phyloP scores from a whole-genome alignment of 2,329 filamentous ascomycete genomes.

The Aspergillus vadensis region DNA sequence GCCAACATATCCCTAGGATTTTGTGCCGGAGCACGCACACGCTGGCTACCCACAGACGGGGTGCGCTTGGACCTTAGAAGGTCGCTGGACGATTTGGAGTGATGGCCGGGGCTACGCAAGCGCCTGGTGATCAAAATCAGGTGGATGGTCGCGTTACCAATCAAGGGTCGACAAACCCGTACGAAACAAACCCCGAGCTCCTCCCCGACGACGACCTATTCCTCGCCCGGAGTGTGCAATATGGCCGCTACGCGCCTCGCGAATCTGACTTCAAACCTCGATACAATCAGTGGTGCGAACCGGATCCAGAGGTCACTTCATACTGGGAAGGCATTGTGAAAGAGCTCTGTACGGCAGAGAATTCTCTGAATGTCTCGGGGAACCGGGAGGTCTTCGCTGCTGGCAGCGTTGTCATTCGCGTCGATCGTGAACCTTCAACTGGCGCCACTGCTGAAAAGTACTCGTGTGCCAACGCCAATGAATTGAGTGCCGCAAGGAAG shows the following conservation, averaged over 20 bases:
- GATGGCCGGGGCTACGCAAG: constrained; percentile 28
- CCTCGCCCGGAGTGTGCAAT: constrained; percentile 33
- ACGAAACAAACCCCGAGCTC: constrained; percentile 36
- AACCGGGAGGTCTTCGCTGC: constrained; percentile 37
- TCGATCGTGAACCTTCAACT: constrained; percentile 34
- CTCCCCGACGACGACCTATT: constrained; percentile 40
- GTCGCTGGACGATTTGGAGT: constrained; percentile 9
- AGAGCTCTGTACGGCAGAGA: constrained; percentile 34
- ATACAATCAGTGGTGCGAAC: constrained; percentile 36
- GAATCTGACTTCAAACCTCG: constrained; percentile 40
- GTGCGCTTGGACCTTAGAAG: neutral
- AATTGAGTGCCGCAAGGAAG: constrained; percentile 37
- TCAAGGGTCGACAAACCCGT: constrained; percentile 29
- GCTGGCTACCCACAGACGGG: neutral
- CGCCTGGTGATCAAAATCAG: constrained; percentile 22
- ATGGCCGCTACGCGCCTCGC: constrained; percentile 38
- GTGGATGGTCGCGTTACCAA: constrained; percentile 24
- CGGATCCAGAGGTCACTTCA: constrained; percentile 30
- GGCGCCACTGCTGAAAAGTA: constrained; percentile 33
- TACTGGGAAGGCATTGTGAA: constrained; percentile 42
- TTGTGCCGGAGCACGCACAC: neutral
- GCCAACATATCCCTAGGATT: neutral
- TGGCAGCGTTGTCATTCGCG: constrained; percentile 41
- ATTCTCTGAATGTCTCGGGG: constrained; percentile 34
- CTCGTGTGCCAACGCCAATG: constrained; percentile 41